A percentile compares a stretch with the other conserved stretches of the same genome.
phyloP scores from a whole-genome alignment of 306 rosid species.

The Begonia fuchsioides region DNA sequence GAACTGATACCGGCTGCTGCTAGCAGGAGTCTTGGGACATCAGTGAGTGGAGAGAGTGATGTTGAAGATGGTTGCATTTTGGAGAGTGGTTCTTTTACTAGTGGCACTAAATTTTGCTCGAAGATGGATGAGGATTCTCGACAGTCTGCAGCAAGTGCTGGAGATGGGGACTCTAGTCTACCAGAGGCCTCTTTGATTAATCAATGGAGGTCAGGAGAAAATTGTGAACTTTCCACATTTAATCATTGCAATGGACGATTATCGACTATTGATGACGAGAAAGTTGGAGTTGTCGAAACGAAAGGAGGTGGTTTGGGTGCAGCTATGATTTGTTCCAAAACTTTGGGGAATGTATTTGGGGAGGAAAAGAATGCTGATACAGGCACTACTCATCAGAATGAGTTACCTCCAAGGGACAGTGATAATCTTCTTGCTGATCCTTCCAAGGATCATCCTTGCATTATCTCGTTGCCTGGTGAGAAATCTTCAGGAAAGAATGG shows the following conservation, averaged over 20 bases:
- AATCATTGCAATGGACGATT: too few relatives aligned
- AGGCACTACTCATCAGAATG: conserved; percentile 19
- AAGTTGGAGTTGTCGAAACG: conserved; percentile 13
- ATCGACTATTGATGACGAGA: conserved; percentile 22
- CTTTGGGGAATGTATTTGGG: conserved; percentile 16
- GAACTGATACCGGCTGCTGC: conserved; percentile 37
- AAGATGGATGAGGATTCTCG: conserved; percentile 43
- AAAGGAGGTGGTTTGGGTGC: conserved; percentile 5
- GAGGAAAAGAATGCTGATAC: conserved; percentile 16
- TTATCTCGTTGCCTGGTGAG: conserved; percentile 14
- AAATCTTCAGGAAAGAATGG: conserved; percentile 6
- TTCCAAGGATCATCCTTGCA: conserved; percentile 20
- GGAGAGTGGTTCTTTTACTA: conserved; percentile 40
- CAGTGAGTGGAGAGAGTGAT: conserved; percentile 46
- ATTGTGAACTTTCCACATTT: too few relatives aligned
- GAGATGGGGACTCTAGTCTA: conserved; percentile 29
- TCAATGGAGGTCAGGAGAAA: conserved; percentile 11
- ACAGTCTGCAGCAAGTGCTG: conserved; percentile 14
- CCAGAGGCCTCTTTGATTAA: conserved; percentile 17
- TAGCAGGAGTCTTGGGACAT: conserved; percentile 26
- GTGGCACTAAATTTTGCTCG: conserved; percentile 37
- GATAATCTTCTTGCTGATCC: conserved; percentile 20
- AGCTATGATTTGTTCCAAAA: conserved; percentile 10
- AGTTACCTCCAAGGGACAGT: conserved; percentile 22
- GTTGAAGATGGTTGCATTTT: conserved; percentile 54